Base-by-base conservation (phyloP, 768 basidiomycete species). In the Tephrocybe sp. region DNA sequence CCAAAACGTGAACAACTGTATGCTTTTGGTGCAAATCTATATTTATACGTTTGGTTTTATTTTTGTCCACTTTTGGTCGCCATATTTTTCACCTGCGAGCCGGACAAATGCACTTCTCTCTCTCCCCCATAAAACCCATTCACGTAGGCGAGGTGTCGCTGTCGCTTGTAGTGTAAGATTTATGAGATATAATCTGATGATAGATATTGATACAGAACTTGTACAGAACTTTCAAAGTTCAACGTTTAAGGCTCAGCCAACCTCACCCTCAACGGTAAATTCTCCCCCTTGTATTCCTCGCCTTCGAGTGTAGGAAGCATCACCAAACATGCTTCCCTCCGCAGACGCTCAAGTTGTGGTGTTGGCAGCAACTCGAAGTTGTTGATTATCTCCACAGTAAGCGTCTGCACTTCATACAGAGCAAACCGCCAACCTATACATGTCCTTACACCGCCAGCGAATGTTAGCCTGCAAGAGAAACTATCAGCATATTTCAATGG, bases 341-440 rank as follows among this genome's bases (percentile, higher is more conserved):
- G 69, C 20, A 80, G 60, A 14, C 70, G 62, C 3, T 65, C 61
- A 17, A 76, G 60, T 18, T 74, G 72, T 15, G 71, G 69, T 1
- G 73, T 75, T 3, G 63, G 72, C 52, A 73, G 60, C 28, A 86
- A 73, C 57, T 84, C 76, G 53, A 86, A 85, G 62, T 81, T 79
- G 43, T 76, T 74, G 54, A 85, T 65, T 32, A 82, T 73, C 60
- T 84, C 83, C 5, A 81, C 73, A 4, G 84, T 70, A 55, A 86
- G 74, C 1, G 77, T 65, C 58, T 84, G 79, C 30, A 84, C 66
- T 62, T 87, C 84, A 50, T 76, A 73, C 1, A 84, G 51, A 3
- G 78, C 78, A 52, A 79, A 79, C 50, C 75, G 63, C 75, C 76
- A 80, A 18, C 77, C 78, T 33, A 80, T 74, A 61, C 77, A 80